Evolutionary conservation across 73 alveolate species (phyloP), one percentile per base, ranked within the genome.

Genomic region (Paramecium sexaurelia): DNA sequence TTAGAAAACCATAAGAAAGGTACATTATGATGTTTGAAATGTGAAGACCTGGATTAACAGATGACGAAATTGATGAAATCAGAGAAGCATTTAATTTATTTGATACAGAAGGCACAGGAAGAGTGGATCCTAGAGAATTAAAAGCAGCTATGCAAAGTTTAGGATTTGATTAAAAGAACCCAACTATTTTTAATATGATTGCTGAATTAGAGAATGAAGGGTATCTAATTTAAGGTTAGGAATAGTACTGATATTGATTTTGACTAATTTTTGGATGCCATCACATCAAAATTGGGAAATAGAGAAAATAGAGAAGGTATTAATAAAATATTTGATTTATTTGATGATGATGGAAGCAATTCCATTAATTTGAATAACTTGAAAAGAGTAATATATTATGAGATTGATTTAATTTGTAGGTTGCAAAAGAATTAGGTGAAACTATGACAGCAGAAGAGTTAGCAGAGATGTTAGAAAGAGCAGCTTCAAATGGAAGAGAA

Each of bases 21-120:
- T 78, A 41, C 7, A 20, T 7, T 13, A 41, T 78, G 47, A 78
- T 43, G 9, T 40, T 19, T 19, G 29, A 78, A 20, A 29, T 40
- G 45, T 41, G 95, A 91, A 94, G 95, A 83, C 97, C 98, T 19
- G 99, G 99, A 51, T 75, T 96, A 67, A 96, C 99, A 5, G 98
- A 96, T 73, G 99, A 96, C 55, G 94, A 85, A 84, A 85, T 85
- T 47, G 94, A 85, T 55, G 99, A 98, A 75, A 97, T 98, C 85
- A 93, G 99, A 40, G 99, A 98, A 86, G 99, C 99, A 39, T 98
- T 98, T 97, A 98, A 98, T 94, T 96, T 98, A 75, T 96, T 96
- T 92, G 99, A 96, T 94, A 92, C 98, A 27, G 99, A 96, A 69
- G 99, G 99, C 37, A 93, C 98, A 36, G 99, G 99, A 20, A 96